Conservation (phyloP, 2,329 filamentous ascomycete genomes). For the Mycosphaerelloides madeirae region DNA sequence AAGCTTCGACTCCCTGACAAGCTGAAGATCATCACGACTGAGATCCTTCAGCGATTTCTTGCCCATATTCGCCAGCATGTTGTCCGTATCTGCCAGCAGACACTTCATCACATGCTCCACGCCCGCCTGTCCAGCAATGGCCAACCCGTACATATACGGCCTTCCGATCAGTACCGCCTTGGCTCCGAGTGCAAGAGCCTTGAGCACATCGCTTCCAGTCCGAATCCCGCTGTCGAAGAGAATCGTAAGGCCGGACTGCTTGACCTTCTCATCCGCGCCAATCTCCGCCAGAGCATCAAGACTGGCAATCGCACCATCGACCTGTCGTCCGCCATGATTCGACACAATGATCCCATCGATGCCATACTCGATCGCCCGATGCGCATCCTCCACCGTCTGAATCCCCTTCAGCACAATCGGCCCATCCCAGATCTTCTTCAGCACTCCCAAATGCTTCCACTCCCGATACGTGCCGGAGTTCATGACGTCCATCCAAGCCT, state of each 20-base stretch:
- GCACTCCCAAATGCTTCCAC: slow-evolving; percentile 57
- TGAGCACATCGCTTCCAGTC: slow-evolving; percentile 48
- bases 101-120: slow-evolving; percentile 39
- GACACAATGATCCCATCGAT: slow-evolving; percentile 51
- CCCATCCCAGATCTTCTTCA: slow-evolving; percentile 60
- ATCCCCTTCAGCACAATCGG: slow-evolving; percentile 61
- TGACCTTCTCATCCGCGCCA: slow-evolving; percentile 54
- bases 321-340: slow-evolving; percentile 51
- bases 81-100: slow-evolving; percentile 22
- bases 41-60: slow-evolving; percentile 18
- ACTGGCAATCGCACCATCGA: slow-evolving; percentile 49
- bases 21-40: slow-evolving; percentile 17
- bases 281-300: slow-evolving; percentile 57
- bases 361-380: slow-evolving; percentile 42
- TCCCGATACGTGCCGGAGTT: slow-evolving; percentile 34
- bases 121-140: slow-evolving; percentile 53
- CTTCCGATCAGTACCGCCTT: slow-evolving; percentile 55
- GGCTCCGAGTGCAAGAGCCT: slow-evolving; percentile 53
- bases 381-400: slow-evolving; percentile 49
- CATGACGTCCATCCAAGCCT: slow-evolving; percentile 34
- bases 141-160: slow-evolving; percentile 56
- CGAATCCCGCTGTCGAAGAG: slow-evolving; percentile 51
- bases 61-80: slow-evolving; percentile 20
- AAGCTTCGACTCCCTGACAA: slow-evolving; percentile 16
- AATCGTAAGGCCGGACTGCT: slow-evolving; percentile 35